phyloP scores from a whole-genome alignment of 768 basidiomycete genomes.

The Gyrodon lividus region DNA sequence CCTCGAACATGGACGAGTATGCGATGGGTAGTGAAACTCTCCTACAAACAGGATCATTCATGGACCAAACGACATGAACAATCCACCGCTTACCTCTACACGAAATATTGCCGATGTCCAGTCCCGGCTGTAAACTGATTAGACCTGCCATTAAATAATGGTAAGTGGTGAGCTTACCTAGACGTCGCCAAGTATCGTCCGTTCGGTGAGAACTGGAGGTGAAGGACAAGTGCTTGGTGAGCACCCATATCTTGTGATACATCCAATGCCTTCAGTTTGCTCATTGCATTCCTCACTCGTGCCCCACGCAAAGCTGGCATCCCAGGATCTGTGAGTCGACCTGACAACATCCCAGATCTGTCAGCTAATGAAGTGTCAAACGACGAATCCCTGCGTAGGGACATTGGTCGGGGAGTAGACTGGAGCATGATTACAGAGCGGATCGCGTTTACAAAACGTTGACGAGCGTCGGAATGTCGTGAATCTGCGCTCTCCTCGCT shows the following conservation, averaged over 20 bases:
- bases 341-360: conserved; percentile 29
- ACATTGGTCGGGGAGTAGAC: conserved; percentile 30
- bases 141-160: conserved; percentile 1
- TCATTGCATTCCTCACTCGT: conserved; percentile 40
- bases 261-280: conserved; percentile 40
- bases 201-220: conserved; percentile 56
- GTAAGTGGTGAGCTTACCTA: conserved; percentile 34
- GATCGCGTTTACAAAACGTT: conserved; percentile 43
- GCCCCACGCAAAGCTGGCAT: conserved; percentile 38
- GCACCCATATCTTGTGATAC: conserved; percentile 43
- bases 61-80: conserved; percentile 3
- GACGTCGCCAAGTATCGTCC: conserved; percentile 54
- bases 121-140: conserved; percentile 42
- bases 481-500: conserved; percentile 27
- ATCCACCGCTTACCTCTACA: conserved; percentile 39
- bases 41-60: conserved; percentile 31
- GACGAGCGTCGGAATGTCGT: conserved; percentile 30
- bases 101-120: conserved; percentile 50
- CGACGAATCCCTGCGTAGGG: conserved; percentile 31
- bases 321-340: conserved; percentile 32
- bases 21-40: conserved; percentile 43
- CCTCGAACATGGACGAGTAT: conserved; percentile 50
- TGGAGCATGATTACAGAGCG: conserved; percentile 48
- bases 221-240: conserved; percentile 50
- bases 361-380: conserved; percentile 27